phyloP scores from a whole-genome alignment of 495 filamentous ascomycete species.

The Xylaria bambusicola region DNA sequence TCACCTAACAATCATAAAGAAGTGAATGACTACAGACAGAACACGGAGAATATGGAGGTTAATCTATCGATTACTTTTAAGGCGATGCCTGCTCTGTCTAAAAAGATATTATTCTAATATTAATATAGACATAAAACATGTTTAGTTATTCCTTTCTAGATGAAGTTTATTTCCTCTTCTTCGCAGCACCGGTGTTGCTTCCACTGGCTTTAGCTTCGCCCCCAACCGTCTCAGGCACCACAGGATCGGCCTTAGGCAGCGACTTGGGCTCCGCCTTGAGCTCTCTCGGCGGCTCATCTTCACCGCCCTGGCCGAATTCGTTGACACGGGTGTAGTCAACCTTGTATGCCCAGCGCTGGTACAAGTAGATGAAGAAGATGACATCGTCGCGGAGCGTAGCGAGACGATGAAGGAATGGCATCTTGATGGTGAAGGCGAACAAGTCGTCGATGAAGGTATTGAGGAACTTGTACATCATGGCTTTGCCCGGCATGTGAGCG shows the following conservation, averaged over 20 bases:
- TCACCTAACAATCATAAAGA: no score
- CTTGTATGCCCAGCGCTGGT: constrained; percentile 91
- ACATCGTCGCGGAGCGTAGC: constrained; percentile 93
- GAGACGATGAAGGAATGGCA: constrained; percentile 93
- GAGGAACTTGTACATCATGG: constrained; percentile 97
- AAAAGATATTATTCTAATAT: no score
- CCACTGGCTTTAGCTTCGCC: constrained; percentile 41
- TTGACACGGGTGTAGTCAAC: constrained; percentile 92
- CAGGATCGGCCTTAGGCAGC: constrained; percentile 23
- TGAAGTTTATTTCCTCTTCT: constrained; percentile 48
- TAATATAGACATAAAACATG: no score
- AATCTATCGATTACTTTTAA: no score
- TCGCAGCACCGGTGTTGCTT: constrained; percentile 44
- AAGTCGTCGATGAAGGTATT: constrained; percentile 70
- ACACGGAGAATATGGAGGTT: no score
- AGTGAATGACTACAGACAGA: no score
- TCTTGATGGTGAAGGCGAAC: constrained; percentile 98
- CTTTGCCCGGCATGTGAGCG: constrained; percentile 93
- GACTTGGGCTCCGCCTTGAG: constrained; percentile 27
- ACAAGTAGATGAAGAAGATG: constrained; percentile 98
- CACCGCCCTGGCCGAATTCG: constrained; percentile 96
- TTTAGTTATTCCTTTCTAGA: not conserved
- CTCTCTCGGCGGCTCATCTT: constrained; percentile 60
- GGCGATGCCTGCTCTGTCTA: no score
- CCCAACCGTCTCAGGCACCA: constrained; percentile 24